A percentile compares a stretch with the other conserved stretches of the same genome.
These are phyloP conservation scores for Flaveria trinervia DNA, from an alignment of 129 eudicot species.

Conservation along the genomic window DNA sequence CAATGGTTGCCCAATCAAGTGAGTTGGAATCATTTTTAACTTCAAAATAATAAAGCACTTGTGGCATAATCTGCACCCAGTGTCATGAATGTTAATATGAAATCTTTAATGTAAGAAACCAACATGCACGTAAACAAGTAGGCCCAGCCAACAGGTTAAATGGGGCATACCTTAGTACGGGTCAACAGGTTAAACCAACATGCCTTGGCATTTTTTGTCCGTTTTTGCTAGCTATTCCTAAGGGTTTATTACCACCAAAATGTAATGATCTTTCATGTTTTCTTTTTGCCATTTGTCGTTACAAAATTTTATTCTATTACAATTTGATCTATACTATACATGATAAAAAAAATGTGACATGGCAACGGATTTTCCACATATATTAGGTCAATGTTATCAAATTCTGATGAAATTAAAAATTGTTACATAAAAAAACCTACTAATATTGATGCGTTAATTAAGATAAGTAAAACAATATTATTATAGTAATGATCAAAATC, in stretches of 20 bases:
- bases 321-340: not conserved
- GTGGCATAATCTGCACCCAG: constrained; percentile 75
- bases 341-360: not conserved
- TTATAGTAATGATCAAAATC: not conserved
- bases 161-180: not conserved
- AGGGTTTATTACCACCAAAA: not conserved
- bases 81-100: not conserved
- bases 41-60: constrained; percentile 63
- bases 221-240: no score
- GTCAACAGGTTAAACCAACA: no score
- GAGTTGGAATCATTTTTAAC: constrained; percentile 63
- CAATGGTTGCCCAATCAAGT: constrained; percentile 86
- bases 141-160: not conserved
- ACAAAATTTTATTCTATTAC: not conserved
- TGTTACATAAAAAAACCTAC: constrained; percentile 14
- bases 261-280: not conserved
- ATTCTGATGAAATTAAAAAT: not conserved
- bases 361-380: not conserved
- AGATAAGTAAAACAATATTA: not conserved
- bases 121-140: not conserved
- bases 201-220: no score
- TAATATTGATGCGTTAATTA: not conserved
- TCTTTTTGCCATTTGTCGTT: not conserved
- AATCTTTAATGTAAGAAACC: not conserved
- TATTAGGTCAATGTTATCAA: not conserved